Evolutionary conservation across 495 filamentous ascomycete species (phyloP).

Genomic region (Patellaria atrata): DNA sequence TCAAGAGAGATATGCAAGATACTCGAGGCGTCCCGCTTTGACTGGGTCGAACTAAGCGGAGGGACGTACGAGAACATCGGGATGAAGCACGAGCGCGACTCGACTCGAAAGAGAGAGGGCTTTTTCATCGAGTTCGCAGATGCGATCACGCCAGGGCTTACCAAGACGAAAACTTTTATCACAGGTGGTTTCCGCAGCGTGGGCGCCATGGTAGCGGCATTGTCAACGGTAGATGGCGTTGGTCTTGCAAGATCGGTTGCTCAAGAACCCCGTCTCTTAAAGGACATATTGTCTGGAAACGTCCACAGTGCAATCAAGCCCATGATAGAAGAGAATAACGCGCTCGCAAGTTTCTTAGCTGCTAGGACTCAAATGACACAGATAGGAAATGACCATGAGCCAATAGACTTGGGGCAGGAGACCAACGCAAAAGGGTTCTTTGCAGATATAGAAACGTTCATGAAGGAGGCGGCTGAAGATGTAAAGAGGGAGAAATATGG

Average conservation of each 20-base stretch:
- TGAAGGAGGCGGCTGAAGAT: constrained; percentile 2
- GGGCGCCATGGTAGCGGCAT: constrained; percentile 45
- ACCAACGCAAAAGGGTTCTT: constrained; percentile 2
- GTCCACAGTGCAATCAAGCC: constrained; percentile 7
- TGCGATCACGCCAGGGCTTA: constrained; percentile 38
- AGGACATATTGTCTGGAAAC: constrained; percentile 11
- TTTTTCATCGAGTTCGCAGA: constrained; percentile 57
- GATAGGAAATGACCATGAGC: constrained; percentile 9
- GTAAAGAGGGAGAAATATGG: constrained; percentile 2
- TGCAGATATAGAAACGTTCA: constrained; percentile 6
- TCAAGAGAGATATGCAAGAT: constrained; percentile 37
- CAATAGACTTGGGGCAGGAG: constrained; percentile 9
- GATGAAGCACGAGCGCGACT: constrained; percentile 39
- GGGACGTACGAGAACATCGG: constrained; percentile 47
- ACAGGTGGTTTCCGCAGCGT: constrained; percentile 49
- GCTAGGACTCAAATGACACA: constrained; percentile 9
- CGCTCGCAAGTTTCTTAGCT: constrained; percentile 1
- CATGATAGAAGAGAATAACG: constrained; percentile 6
- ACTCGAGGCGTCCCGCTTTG: constrained; percentile 42
- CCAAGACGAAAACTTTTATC: constrained; percentile 41
- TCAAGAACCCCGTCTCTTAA: constrained; percentile 10
- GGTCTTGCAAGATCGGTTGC: constrained; percentile 12
- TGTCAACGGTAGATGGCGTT: constrained; percentile 21
- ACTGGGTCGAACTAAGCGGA: constrained; percentile 51
- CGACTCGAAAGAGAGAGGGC: constrained; percentile 41